Evolutionary conservation across 768 basidiomycete genomes (phyloP).

Genomic region (Lentinula guzmanii): DNA sequence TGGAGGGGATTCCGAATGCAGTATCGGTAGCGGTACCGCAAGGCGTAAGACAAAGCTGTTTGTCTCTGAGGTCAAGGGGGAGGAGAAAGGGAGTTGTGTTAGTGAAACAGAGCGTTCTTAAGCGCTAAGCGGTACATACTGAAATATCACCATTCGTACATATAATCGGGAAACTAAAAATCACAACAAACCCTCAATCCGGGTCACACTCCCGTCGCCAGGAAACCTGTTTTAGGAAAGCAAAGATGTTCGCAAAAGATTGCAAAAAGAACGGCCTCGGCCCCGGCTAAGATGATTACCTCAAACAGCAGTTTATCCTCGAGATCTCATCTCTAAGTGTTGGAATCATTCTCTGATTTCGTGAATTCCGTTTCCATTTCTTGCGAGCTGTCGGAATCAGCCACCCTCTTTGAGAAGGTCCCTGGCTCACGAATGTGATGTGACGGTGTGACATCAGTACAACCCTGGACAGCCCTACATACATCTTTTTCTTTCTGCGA

Average conservation of each 20-base stretch:
- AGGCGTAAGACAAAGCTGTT: background rate
- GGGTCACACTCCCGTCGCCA: slow-evolving; percentile 35
- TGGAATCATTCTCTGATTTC: slow-evolving; percentile 17
- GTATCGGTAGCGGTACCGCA: background rate
- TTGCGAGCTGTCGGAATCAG: slow-evolving; percentile 7
- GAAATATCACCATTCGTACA: slow-evolving; percentile 4
- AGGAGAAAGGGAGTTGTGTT: background rate
- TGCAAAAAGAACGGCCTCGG: slow-evolving; percentile 25
- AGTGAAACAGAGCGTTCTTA: background rate
- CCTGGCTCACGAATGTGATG: background rate
- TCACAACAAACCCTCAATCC: slow-evolving; percentile 24
- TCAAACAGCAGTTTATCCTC: slow-evolving; percentile 25
- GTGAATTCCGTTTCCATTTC: slow-evolving; percentile 13
- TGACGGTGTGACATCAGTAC: background rate
- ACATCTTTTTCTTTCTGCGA: background rate
- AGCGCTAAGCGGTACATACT: slow-evolving; percentile 1
- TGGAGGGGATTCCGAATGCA: background rate
- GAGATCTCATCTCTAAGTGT: slow-evolving; percentile 26
- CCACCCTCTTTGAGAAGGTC: background rate
- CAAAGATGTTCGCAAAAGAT: slow-evolving; percentile 28
- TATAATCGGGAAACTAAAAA: slow-evolving; percentile 11
- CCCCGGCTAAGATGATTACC: slow-evolving; percentile 12
- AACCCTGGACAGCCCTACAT: background rate
- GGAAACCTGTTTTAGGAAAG: slow-evolving; percentile 29
- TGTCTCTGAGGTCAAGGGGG: background rate